Evolutionary conservation across 2,329 filamentous ascomycete genomes (phyloP), one percentile per base, ranked within the genome.

Genomic region (Emmonsiellopsis sp.): DNA sequence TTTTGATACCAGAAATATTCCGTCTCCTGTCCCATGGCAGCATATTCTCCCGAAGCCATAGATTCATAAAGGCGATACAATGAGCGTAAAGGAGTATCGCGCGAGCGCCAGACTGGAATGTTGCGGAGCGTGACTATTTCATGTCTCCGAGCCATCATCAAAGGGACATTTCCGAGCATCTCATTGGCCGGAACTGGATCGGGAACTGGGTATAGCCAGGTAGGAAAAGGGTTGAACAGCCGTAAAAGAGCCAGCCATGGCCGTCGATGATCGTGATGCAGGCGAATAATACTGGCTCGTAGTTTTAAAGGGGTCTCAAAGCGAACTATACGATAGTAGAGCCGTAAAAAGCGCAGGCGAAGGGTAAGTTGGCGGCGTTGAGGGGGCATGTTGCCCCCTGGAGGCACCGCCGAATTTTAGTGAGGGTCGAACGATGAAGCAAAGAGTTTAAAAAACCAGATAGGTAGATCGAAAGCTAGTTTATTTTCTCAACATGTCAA

Each of bases 1-100:
- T 34, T 43, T 13, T 62, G 60, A 35, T 61, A 62, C 58, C 59
- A 67, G 45, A 65, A 64, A 45, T 67, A 66, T 32, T 63, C 58
- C 2, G 58, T 58, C 54, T 63, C 62, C 7, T 45, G 48, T 35
- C 60, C 59, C 11, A 63, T 57, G 3, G 57, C 46, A 7, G 52
- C 50, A 43, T 61, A 59, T 7, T 61, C 55, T n/a, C 56, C 52
- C 3, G 61, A 57, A 5, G 53, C 53, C 52, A 63, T 58, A 41
- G 55, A 54, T 45, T 65, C 62, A 43, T 63, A 65, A 16, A 65
- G 55, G 13, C 63, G 62, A 50, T 63, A 64, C 10, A 65, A 53
- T 5, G 61, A 63, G 16, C 61, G 57, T 7, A 62, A 16, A 7
- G 62, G 56, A 11, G 63, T 64, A 50, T 64, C 63, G 30, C 63